Conservation (phyloP, 371 early-diverging fungal species). For the Mucor piriformis region DNA sequence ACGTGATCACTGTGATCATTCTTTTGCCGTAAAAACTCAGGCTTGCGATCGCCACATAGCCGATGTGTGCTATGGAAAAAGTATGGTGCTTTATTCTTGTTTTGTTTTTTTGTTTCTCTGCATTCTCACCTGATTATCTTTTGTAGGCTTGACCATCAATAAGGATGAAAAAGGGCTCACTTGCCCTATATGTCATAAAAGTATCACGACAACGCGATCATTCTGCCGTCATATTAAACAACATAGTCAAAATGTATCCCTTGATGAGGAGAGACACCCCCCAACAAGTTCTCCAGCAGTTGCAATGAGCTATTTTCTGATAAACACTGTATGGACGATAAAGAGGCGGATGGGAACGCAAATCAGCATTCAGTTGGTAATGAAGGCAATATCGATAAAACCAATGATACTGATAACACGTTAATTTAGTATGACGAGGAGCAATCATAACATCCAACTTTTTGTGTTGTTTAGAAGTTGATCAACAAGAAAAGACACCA, state of each 20-base stretch:
- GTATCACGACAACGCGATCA: conserved; percentile 16
- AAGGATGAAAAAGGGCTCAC: conserved; percentile 16
- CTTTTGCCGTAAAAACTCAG: conserved; percentile 18
- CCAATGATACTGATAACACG: conserved; percentile 14
- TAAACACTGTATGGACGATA: conserved; percentile 19
- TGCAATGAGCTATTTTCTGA: conserved; percentile 9
- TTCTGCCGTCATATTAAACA: conserved; percentile 10
- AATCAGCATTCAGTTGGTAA: conserved; percentile 15
- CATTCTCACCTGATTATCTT: conserved; percentile 13
- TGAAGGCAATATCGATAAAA: conserved; percentile 13
- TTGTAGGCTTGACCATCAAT: conserved; percentile 18
- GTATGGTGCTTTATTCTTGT: conserved; percentile 14
- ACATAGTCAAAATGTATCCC: conserved; percentile 10
- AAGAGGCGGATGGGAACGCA: conserved; percentile 18
- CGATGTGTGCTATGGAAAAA: conserved; percentile 20
- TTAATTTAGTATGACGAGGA: conserved; percentile 16
- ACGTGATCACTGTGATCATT: conserved; percentile 17
- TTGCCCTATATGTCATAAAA: conserved; percentile 20
- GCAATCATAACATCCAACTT: conserved; percentile 10
- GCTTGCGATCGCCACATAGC: conserved; percentile 14
- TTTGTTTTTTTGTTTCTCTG: neutral
- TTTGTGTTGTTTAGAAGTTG: conserved; percentile 15
- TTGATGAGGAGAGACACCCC: conserved; percentile 4
- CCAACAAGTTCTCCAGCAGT: conserved; percentile 15
- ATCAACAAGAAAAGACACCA: conserved; percentile 12